Percentiles rank a stretch among this genome's conserved stretches.
Evolutionary conservation across 2,329 filamentous ascomycete species (phyloP).

Genomic region (Monosporascus sp.): DNA sequence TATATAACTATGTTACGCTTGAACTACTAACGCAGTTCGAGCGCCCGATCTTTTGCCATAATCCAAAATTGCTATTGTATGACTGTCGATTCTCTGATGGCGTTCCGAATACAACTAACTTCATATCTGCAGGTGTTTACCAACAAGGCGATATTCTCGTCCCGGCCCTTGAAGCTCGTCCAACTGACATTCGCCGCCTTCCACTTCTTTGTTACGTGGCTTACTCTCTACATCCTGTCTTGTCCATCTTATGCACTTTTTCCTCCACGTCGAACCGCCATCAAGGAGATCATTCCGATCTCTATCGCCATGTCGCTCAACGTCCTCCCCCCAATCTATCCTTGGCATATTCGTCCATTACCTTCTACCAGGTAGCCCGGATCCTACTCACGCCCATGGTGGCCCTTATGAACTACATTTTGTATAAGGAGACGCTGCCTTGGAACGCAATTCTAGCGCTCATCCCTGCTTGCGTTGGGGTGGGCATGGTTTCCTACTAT

Average conservation of each 20-base stretch:
- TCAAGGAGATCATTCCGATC: conserved; percentile 57
- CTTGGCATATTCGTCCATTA: conserved; percentile 61
- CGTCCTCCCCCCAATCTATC: conserved; percentile 66
- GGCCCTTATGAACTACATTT: conserved; percentile 58
- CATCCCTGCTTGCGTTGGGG: conserved; percentile 57
- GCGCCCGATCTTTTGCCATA: no score
- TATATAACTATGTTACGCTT: no score
- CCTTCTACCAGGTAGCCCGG: conserved; percentile 65
- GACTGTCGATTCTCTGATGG: conserved; percentile 14
- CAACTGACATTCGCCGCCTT: conserved; percentile 64
- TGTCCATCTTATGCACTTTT: conserved; percentile 55
- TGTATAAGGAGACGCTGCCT: conserved; percentile 55
- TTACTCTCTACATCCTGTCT: conserved; percentile 58
- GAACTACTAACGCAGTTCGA: no score
- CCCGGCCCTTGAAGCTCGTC: conserved; percentile 53
- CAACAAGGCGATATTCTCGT: conserved; percentile 65
- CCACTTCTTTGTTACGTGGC: conserved; percentile 62
- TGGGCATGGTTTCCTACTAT: conserved; percentile 63
- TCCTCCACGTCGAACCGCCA: conserved; percentile 46
- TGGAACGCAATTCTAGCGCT: conserved; percentile 48
- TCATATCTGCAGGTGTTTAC: conserved; percentile 53
- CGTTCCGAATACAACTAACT: conserved; percentile 6
- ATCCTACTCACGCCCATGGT: conserved; percentile 63
- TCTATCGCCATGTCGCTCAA: conserved; percentile 63
- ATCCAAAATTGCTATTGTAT: conserved; percentile 59